These are phyloP conservation scores for Tetragonia tetragonoides DNA, from an alignment of 148 eudicot genomes.

Conservation along the genomic window DNA sequence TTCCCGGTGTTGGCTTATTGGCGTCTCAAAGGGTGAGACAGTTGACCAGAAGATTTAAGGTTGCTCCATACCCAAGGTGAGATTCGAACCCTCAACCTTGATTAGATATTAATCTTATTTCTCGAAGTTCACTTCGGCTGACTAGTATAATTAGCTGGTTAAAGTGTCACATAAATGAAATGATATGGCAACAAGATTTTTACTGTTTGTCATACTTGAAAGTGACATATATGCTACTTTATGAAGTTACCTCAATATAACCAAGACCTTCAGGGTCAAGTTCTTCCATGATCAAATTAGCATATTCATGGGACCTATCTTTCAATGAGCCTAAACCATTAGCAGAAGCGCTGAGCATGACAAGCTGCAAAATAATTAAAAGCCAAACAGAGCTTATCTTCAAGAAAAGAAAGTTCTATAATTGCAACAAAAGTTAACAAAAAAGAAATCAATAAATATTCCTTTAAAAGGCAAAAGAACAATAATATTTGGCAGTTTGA, in stretches of 20 bases:
- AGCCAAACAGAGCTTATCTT: background rate
- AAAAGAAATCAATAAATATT: background rate
- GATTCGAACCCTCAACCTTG: too few species aligned
- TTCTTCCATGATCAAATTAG: constrained; percentile 92
- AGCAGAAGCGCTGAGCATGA: constrained; percentile 91
- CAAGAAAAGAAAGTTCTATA: background rate
- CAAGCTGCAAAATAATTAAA: constrained; percentile 49
- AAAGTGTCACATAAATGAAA: background rate
- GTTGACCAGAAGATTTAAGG: too few species aligned
- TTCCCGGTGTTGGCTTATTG: too few species aligned
- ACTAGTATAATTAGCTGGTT: background rate
- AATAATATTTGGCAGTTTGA: background rate
- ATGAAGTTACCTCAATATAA: constrained; percentile 80
- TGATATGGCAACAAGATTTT: too few species aligned
- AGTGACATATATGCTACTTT: background rate
- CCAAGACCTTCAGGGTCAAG: constrained; percentile 84
- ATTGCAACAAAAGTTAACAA: background rate
- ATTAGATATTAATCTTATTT: too few species aligned
- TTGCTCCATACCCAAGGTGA: too few species aligned
- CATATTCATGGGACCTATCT: constrained; percentile 84
- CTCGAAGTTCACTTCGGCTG: background rate
- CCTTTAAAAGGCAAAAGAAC: constrained; percentile 3
- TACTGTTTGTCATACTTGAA: background rate
- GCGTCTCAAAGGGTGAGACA: too few species aligned
- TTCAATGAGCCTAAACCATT: constrained; percentile 69